Base-by-base conservation (phyloP, 1,284 basidiomycete genomes). In the Chalciporus sp. region DNA sequence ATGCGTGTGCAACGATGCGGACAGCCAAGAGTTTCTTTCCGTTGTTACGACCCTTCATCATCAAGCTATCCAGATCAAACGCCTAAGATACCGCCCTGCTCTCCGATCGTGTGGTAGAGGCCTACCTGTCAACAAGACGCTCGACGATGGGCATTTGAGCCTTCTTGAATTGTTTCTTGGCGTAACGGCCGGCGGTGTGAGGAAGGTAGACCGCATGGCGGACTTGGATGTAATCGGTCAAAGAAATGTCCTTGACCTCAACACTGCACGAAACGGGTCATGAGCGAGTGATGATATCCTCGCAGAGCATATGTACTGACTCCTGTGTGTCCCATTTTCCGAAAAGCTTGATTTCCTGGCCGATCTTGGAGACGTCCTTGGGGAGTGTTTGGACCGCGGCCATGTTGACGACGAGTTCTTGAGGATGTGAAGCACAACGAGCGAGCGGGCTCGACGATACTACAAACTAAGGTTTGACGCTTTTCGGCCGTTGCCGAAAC, bases 41-140 rank as follows among this genome's bases (percentile, higher is more conserved):
- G 83, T 97, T 99, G 91, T 99, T 99, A 78, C 97, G 95, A 65
- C 97, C 97, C 83, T 99, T 98, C 96, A 99, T 99, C 97, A 99
- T 98, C 74, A 97, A 79, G 73, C 92, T 94, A 19, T 10, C 33
- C 50, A 42, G 47, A 37, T 54, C 29, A 51, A 35, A 43, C 16
- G 14, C 41, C 47, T 58, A n/a, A 57, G 50, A 52, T 20, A 16
- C 26, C 33, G 14, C 19, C 7, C 37, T 16, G 40, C 46, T 35
- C 42, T 45, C 10, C 29, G 33, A 17, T 37, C 7, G 49, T 31
- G 23, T 19, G n/a, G 29, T 27, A 52, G 39, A 41, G 4, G 42
- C 86, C 69, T 72, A 94, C 94, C 91, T 92, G 85, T 98, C 96
- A 63, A 99, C 96, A 67, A 99, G 84, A 72, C 96, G 94, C 82